Base-by-base conservation (phyloP, 345 rosid species). In the Abelmoschus esculentus region DNA sequence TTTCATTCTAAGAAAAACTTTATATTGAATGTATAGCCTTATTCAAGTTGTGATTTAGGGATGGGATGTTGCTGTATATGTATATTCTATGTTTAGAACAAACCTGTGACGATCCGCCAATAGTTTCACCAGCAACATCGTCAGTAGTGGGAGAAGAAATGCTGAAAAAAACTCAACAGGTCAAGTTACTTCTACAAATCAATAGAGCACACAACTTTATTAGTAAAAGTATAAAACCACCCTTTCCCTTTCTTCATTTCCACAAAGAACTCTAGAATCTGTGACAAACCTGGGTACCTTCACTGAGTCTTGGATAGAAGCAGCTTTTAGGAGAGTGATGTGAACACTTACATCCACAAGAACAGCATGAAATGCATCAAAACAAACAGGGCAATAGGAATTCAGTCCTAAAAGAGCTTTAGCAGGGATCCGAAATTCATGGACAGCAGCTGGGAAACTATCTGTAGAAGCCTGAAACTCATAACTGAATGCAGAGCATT, bases 331-430 rank as follows among this genome's bases (percentile, higher is more conserved):
- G 26, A 89, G 82, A 81, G 83, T 80, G 66, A 85, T 81, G 75
- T 95, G 99, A 74, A 91, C 86, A 67, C 85, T 86, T 72, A 85
- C 85, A 77, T 95, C 97, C 22, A 95, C 81, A 52, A 91, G 90
- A 75, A 87, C 96, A 14, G 91, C 81, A 81, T 91, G 97, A 75
- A 88, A 83, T 49, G 85, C 76, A 81, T 91, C 99, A 78, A 91
- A 91, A 78, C 91, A 87, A 67, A 95, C 88, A 67, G 96, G 97
- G 80, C 93, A 91, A 74, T 91, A 95, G 19, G 96, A 90, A 83
- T 91, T 97, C 86, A 91, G 75, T 71, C 98, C 98, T 17, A 86
- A 74, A 74, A 95, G 96, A 72, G 99, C 96, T 80, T 88, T 91
- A 36, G 96, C 86, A 70, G 97, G 97, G 79, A 95, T 85, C 12